phyloP scores from a whole-genome alignment of 306 rosid genomes.

The Glycine latifolia region DNA sequence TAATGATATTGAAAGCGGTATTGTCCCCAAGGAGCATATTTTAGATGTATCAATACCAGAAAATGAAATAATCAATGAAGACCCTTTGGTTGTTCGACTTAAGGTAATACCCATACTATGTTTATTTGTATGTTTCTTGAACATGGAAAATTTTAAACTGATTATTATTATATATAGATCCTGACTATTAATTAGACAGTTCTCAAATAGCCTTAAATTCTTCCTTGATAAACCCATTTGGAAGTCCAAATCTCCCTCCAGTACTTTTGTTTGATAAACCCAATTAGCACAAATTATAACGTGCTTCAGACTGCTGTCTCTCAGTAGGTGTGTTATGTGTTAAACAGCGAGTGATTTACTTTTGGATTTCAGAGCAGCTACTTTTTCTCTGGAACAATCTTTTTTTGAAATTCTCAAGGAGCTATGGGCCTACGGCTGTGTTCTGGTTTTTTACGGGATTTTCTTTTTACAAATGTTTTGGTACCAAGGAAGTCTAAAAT shows the following conservation, averaged over 20 bases:
- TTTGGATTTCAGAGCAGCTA: neutral
- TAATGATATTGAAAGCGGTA: slow-evolving; percentile 49
- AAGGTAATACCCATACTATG: slow-evolving; percentile 60
- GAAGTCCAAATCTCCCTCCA: neutral
- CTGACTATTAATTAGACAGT: neutral
- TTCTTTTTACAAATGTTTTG: neutral
- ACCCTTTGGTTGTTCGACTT: slow-evolving; percentile 85
- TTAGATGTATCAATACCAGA: slow-evolving; percentile 57
- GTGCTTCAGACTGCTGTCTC: neutral
- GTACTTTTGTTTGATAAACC: slow-evolving; percentile 4
- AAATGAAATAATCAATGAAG: slow-evolving; percentile 68
- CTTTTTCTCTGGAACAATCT: neutral
- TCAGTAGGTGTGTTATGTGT: neutral
- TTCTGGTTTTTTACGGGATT: neutral
- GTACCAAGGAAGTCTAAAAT: neutral
- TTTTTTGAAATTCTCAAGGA: neutral
- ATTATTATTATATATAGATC: slow-evolving; percentile 15
- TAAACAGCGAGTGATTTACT: neutral
- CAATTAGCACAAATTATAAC: neutral
- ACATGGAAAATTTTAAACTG: neutral
- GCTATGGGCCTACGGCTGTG: neutral
- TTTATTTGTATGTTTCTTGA: slow-evolving; percentile 25
- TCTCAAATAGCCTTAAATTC: neutral
- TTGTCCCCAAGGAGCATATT: slow-evolving; percentile 51
- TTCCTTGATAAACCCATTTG: neutral